A percentile compares a stretch with the other conserved stretches of the same genome.
These are phyloP conservation scores for Musa troglodytarum DNA, from an alignment of 176 grass and related monocot species.

Conservation along the genomic window DNA sequence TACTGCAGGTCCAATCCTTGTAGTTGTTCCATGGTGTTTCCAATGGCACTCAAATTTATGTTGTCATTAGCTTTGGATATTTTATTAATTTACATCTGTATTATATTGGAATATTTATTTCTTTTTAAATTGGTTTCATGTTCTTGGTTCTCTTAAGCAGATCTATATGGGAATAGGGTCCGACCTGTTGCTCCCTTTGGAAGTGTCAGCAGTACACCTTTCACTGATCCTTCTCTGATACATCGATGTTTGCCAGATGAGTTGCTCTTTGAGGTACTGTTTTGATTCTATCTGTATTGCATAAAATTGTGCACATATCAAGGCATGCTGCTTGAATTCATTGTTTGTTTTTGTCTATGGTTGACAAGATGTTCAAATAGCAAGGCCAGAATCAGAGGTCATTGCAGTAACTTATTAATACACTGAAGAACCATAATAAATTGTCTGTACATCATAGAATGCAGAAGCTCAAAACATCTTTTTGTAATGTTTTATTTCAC, in stretches of 20 bases:
- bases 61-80: too few relatives aligned
- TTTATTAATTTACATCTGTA: too few relatives aligned
- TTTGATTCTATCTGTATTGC: not conserved
- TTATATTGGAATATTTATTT: too few relatives aligned
- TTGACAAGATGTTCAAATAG: not conserved
- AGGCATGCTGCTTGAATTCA: not conserved
- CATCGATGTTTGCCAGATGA: slow-evolving; percentile 81
- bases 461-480: too few relatives aligned
- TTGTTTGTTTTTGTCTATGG: not conserved
- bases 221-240: slow-evolving; percentile 69
- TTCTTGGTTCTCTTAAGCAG: slow-evolving; percentile 28
- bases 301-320: not conserved
- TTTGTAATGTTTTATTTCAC: too few relatives aligned
- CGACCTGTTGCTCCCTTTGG: slow-evolving; percentile 51
- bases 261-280: slow-evolving; percentile 62
- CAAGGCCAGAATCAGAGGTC: not conserved
- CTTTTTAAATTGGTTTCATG: not conserved
- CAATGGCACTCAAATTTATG: too few relatives aligned
- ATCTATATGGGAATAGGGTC: slow-evolving; percentile 86
- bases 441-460: too few relatives aligned
- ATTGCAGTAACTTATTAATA: not conserved
- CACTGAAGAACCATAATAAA: too few relatives aligned
- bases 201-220: slow-evolving; percentile 57
- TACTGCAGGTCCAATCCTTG: not conserved
- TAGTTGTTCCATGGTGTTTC: too few relatives aligned